Percentiles rank a stretch among this genome's conserved stretches.
Evolutionary conservation across 2,329 filamentous ascomycete species (phyloP).

Genomic region (Verticillium alfalfae): DNA sequence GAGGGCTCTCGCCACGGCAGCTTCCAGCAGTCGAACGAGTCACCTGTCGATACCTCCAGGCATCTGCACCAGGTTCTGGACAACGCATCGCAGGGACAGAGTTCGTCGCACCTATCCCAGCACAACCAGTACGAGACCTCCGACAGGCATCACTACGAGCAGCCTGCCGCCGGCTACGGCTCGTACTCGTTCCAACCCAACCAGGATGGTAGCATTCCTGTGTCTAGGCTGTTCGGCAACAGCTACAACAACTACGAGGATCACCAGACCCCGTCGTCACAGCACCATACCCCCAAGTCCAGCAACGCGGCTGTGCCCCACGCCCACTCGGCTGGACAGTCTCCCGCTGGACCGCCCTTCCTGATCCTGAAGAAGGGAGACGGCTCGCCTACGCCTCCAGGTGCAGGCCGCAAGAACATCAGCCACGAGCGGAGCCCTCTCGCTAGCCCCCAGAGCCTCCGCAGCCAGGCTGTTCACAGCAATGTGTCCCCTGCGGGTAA

Average conservation of each 20-base stretch:
- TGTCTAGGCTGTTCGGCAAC: constrained; percentile 16
- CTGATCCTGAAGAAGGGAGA: constrained; percentile 48
- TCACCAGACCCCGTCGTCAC: constrained; percentile 31
- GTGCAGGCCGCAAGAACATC: constrained; percentile 32
- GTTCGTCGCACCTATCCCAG: constrained; percentile 11
- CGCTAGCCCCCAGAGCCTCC: constrained; percentile 38
- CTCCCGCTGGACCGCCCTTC: constrained; percentile 29
- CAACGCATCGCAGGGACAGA: constrained; percentile 8
- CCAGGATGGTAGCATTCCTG: constrained; percentile 7
- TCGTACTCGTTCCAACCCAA: constrained; percentile 10
- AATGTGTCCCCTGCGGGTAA: constrained; percentile 15
- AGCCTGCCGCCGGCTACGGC: constrained; percentile 14
- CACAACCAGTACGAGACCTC: constrained; percentile 11
- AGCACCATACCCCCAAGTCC: constrained; percentile 34
- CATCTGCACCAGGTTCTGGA: constrained; percentile 11
- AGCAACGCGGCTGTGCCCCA: constrained; percentile 21
- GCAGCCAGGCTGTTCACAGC: constrained; percentile 28
- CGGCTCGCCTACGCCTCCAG: constrained; percentile 27
- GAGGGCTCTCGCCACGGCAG: constrained; percentile 36
- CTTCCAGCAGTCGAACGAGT: constrained; percentile 32
- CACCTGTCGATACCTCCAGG: constrained; percentile 17
- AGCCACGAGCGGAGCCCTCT: constrained; percentile 36
- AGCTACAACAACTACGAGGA: constrained; percentile 34
- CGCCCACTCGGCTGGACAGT: constrained; percentile 16
- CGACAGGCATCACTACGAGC: constrained; percentile 8